Evolutionary conservation across 768 basidiomycete species (phyloP).

Genomic region (Boletus patriciae): DNA sequence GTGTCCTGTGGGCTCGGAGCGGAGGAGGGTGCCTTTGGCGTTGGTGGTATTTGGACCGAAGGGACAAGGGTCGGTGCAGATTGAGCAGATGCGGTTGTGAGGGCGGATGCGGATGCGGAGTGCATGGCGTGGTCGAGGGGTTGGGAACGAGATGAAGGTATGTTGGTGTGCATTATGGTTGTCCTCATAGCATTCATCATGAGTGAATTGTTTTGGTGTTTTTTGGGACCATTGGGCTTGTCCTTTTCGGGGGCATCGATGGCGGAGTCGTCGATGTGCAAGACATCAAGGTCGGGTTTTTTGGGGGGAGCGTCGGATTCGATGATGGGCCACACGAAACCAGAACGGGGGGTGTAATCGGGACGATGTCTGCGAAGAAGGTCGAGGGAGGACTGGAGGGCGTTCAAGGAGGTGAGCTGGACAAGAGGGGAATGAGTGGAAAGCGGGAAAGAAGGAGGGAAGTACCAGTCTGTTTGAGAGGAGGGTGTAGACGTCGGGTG

Average conservation of each 20-base stretch:
- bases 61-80: slow-evolving; percentile 40
- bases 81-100: slow-evolving; percentile 22
- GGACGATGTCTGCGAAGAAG: slow-evolving; percentile 72
- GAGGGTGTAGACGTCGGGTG: slow-evolving; percentile 81
- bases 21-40: slow-evolving; percentile 33
- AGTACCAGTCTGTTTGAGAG: slow-evolving; percentile 81
- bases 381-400: slow-evolving; percentile 75
- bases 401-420: slow-evolving; percentile 67
- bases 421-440: not conserved
- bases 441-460: not conserved
- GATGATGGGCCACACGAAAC: slow-evolving; percentile 82
- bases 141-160: slow-evolving; percentile 44
- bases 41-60: slow-evolving; percentile 22
- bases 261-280: slow-evolving; percentile 24
- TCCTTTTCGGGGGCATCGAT: slow-evolving; percentile 23
- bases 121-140: slow-evolving; percentile 26
- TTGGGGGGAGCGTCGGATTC: slow-evolving; percentile 51
- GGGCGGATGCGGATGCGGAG: slow-evolving; percentile 29
- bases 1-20: slow-evolving; percentile 47
- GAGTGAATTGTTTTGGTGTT: slow-evolving; percentile 65
- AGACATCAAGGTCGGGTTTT: slow-evolving; percentile 35
- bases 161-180: slow-evolving; percentile 68
- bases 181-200: slow-evolving; percentile 79
- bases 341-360: slow-evolving; percentile 79
- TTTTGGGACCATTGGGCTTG: slow-evolving; percentile 41